Conservation (phyloP, 495 filamentous ascomycete species). For the Penicillium lividum region DNA sequence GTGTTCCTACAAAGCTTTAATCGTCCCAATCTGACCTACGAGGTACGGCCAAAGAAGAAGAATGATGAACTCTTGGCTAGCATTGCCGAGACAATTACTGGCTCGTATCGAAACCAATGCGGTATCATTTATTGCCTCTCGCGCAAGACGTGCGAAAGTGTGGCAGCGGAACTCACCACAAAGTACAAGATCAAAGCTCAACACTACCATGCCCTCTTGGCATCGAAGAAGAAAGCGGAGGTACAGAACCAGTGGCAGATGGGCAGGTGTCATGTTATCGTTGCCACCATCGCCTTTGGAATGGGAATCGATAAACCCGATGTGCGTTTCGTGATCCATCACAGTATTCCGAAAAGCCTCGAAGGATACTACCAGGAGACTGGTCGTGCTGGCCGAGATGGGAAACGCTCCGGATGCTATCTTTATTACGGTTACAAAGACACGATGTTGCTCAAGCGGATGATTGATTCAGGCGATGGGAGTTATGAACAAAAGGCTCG, state of each 20-base stretch:
- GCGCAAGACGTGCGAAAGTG: slow-evolving; percentile 75
- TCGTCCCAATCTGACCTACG: slow-evolving; percentile 85
- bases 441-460: slow-evolving; percentile 57
- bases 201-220: slow-evolving; percentile 85
- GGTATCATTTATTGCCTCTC: slow-evolving; percentile 95
- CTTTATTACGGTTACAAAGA: slow-evolving; percentile 85
- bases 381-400: slow-evolving; percentile 90
- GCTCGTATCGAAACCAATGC: slow-evolving; percentile 64
- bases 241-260: slow-evolving; percentile 82
- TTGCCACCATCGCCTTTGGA: slow-evolving; percentile 98
- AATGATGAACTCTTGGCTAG: slow-evolving; percentile 57
- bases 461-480: slow-evolving; percentile 80
- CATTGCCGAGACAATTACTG: slow-evolving; percentile 72
- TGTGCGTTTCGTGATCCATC: slow-evolving; percentile 93
- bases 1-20: slow-evolving; percentile 92
- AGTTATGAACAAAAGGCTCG: slow-evolving; percentile 75
- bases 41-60: slow-evolving; percentile 64
- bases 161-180: slow-evolving; percentile 65
- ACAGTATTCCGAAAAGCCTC: slow-evolving; percentile 88
- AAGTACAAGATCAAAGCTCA: slow-evolving; percentile 67
- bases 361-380: slow-evolving; percentile 99
- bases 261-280: slow-evolving; percentile 79
- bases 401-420: slow-evolving; percentile 82
- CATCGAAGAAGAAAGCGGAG: slow-evolving; percentile 57
- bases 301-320: slow-evolving; percentile 99